Base-by-base conservation (phyloP, 1,139 yeast species). In the Keqinozyma sinolaborantium region DNA sequence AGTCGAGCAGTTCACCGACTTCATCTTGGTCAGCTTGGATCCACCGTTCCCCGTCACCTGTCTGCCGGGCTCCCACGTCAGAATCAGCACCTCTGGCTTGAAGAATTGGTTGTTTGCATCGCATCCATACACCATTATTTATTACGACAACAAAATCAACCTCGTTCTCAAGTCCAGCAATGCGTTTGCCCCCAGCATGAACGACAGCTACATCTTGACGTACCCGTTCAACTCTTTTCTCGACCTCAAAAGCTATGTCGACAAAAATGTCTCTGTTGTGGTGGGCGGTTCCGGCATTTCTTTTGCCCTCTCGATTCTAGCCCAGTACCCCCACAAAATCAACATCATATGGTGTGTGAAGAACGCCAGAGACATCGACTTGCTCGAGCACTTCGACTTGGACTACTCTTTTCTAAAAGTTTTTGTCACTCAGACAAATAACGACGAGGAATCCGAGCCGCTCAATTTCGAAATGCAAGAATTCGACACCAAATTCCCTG, bases 261-360 rank as follows among this genome's bases (percentile, higher is more conserved):
- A 12, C 25, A 38, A 30, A 20, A 16, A 29, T 4, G 29, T 29
- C 8, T 16, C 24, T 5, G 11, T 87, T 6, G 56, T 87, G 3
- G 83, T 88, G 23, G 97, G 96, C 6, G 97, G 97, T 0, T 77
- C 95, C 0, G 97, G 96, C 0, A 72, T 88, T 4, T 81, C 95
- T 0, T 75, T 78, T 45, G 92, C 86, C 0, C 59, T 86, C 2
- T 85, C 95, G 0, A 39, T 83, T 3, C 65, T 57, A 48, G 51
- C 61, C 38, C 58, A 64, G 41, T 65, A 77, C 23, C 29, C 28
- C 8, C 13, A 23, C 3, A 7, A 7, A 31, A 28, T 29, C 14
- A 16, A 28, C 6, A 18, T 18, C 10, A 10, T 18, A 10, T 18
- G 21, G 21, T 7, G 9, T 10, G 21, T 18, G 10, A 18, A 18